Conservation (phyloP, 1,284 basidiomycete genomes). For the Gymnopus androsaceus region DNA sequence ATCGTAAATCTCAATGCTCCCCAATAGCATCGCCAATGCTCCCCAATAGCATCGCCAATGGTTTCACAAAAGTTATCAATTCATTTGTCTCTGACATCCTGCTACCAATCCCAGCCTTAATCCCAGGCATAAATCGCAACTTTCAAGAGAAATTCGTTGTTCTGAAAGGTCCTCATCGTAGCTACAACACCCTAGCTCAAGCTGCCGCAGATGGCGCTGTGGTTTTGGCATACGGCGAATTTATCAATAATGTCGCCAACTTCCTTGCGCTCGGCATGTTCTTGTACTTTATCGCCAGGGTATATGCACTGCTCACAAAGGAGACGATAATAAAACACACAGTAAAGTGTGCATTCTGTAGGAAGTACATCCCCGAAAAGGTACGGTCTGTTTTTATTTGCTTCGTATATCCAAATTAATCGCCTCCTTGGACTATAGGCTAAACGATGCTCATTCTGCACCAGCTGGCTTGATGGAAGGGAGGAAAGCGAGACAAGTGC, state of each 20-base stretch:
- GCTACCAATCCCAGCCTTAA: conserved; percentile 34
- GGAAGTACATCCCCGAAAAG: conserved; percentile 36
- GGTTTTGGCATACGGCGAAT: conserved; percentile 36
- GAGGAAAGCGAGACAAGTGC: conserved; percentile 24
- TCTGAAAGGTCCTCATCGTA: conserved; percentile 28
- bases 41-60: conserved; percentile 29
- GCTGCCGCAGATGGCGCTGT: conserved; percentile 40
- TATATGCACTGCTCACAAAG: conserved; percentile 33
- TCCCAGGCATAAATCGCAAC: conserved; percentile 38
- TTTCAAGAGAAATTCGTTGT: conserved; percentile 37
- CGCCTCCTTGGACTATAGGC: conserved; percentile 22
- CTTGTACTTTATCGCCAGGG: conserved; percentile 33
- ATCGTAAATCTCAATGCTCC: neutral
- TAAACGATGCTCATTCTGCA: conserved; percentile 28
- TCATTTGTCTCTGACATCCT: conserved; percentile 40
- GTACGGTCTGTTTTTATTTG: conserved; percentile 22
- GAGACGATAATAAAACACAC: conserved; percentile 38
- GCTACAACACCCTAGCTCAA: conserved; percentile 40
- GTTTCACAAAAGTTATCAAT: conserved; percentile 36
- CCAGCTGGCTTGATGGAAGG: conserved; percentile 31
- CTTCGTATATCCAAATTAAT: neutral
- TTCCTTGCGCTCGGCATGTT: conserved; percentile 36
- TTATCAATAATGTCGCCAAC: conserved; percentile 33
- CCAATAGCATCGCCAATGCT: neutral
- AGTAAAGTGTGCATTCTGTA: conserved; percentile 36